Percentiles rank a stretch among this genome's conserved stretches.
Evolutionary conservation across 2,329 filamentous ascomycete genomes (phyloP).

Genomic region (Colletotrichum theobromicola): DNA sequence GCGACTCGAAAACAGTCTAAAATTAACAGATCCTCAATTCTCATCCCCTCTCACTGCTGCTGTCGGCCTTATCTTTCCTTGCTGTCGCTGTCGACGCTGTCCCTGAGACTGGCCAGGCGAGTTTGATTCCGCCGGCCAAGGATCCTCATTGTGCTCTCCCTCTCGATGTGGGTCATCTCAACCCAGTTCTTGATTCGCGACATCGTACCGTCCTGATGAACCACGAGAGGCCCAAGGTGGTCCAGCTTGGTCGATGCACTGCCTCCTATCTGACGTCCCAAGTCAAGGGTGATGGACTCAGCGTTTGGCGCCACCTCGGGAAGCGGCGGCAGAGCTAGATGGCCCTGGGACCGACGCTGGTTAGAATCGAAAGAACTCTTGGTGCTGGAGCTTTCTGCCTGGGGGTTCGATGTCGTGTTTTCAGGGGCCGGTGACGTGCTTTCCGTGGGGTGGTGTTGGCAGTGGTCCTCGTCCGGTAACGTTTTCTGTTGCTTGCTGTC

Average conservation of each 20-base stretch:
- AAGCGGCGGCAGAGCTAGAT: conserved; percentile 21
- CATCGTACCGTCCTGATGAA: conserved; percentile 74
- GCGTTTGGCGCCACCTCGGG: not conserved
- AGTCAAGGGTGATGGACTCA: conserved; percentile 32
- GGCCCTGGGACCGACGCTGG: conserved; percentile 6
- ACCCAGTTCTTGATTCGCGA: conserved; percentile 77
- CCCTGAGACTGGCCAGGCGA: conserved; percentile 57
- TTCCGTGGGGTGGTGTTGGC: conserved; percentile 17
- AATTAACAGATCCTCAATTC: not conserved
- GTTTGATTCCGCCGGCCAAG: conserved; percentile 72
- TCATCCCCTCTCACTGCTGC: not conserved
- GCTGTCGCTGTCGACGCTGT: conserved; percentile 32
- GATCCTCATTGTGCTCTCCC: conserved; percentile 68
- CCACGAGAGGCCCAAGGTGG: conserved; percentile 74
- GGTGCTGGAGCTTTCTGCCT: not conserved
- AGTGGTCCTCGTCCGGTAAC: not conserved
- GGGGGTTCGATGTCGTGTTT: conserved; percentile 14
- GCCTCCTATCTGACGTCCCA: conserved; percentile 28
- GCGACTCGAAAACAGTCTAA: not conserved
- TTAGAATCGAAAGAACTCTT: not conserved
- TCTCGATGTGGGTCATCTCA: conserved; percentile 73
- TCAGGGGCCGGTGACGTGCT: conserved; percentile 21
- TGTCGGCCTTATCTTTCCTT: not conserved
- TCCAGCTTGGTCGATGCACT: conserved; percentile 61
- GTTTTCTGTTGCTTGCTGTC: not conserved